These are phyloP conservation scores for Baorangia bicolor DNA, from an alignment of 768 basidiomycete species.

Conservation along the genomic window DNA sequence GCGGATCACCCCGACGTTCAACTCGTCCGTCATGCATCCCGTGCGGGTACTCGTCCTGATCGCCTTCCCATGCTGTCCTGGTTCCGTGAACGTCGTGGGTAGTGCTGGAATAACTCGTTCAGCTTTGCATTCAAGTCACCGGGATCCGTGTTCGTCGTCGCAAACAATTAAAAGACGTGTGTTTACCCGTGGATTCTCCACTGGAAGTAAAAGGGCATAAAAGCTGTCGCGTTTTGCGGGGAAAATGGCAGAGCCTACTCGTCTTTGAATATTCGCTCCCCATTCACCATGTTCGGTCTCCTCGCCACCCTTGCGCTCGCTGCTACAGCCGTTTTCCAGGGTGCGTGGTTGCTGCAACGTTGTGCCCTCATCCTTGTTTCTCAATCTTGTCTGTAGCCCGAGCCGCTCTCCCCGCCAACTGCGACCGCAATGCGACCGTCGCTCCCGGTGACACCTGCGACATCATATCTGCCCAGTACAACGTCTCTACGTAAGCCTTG, in stretches of 20 bases:
- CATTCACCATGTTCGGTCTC: constrained; percentile 19
- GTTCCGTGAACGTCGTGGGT: background rate
- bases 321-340: constrained; percentile 11
- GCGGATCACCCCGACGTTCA: background rate
- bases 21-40: background rate
- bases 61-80: background rate
- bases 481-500: constrained; percentile 58
- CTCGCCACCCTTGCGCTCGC: constrained; percentile 15
- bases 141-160: background rate
- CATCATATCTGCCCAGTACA: constrained; percentile 57
- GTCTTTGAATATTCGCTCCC: background rate
- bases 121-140: background rate
- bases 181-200: background rate
- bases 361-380: background rate
- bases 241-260: background rate
- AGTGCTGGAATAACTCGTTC: background rate
- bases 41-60: background rate
- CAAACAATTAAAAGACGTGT: background rate
- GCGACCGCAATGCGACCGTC: constrained; percentile 63
- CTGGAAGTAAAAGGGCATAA: constrained; percentile 17
- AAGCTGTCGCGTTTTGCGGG: background rate
- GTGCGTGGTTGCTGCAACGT: constrained; percentile 9
- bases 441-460: constrained; percentile 60
- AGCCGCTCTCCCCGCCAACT: constrained; percentile 39
- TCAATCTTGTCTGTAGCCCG: constrained; percentile 42